These are phyloP conservation scores for Tulasnella sp. DNA, from an alignment of 768 basidiomycete species.

Conservation along the genomic window DNA sequence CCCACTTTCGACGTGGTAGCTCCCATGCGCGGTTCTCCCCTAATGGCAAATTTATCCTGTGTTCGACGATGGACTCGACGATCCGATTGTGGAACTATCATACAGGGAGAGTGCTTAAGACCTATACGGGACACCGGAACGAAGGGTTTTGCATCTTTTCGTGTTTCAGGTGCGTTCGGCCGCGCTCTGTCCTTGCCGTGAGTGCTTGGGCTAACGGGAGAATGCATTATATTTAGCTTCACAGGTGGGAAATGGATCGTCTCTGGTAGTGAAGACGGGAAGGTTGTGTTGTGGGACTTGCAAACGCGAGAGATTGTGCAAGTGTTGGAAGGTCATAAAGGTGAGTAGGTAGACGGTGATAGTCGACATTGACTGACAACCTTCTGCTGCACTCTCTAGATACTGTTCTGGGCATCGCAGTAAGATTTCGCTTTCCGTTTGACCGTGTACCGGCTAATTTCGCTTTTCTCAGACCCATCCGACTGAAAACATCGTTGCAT, in stretches of 20 bases:
- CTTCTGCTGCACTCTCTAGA: constrained; percentile 41
- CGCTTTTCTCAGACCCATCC: constrained; percentile 64
- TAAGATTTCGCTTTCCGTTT: constrained; percentile 33
- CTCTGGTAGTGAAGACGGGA: constrained; percentile 86
- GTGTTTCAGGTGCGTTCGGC: constrained; percentile 47
- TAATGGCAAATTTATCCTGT: constrained; percentile 84
- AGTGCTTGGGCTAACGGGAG: neutral
- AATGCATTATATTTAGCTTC: constrained; percentile 36
- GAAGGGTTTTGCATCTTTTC: constrained; percentile 76
- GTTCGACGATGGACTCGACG: constrained; percentile 90
- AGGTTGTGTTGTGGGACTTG: constrained; percentile 85
- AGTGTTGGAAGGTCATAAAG: constrained; percentile 73
- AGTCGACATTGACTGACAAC: neutral
- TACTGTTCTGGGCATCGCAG: constrained; percentile 76
- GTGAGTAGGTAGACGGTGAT: constrained; percentile 39
- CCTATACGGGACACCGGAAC: constrained; percentile 82
- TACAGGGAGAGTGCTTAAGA: constrained; percentile 85
- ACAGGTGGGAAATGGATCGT: constrained; percentile 71
- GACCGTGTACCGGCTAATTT: neutral
- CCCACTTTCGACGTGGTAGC: constrained; percentile 17
- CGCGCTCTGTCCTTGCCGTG: neutral
- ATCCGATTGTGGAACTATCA: constrained; percentile 94
- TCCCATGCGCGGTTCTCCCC: constrained; percentile 89
- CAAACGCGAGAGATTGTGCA: constrained; percentile 75
- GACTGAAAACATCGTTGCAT: constrained; percentile 66